phyloP scores from a whole-genome alignment of 495 filamentous ascomycete species.

The Rostrohypoxylon terebratum region DNA sequence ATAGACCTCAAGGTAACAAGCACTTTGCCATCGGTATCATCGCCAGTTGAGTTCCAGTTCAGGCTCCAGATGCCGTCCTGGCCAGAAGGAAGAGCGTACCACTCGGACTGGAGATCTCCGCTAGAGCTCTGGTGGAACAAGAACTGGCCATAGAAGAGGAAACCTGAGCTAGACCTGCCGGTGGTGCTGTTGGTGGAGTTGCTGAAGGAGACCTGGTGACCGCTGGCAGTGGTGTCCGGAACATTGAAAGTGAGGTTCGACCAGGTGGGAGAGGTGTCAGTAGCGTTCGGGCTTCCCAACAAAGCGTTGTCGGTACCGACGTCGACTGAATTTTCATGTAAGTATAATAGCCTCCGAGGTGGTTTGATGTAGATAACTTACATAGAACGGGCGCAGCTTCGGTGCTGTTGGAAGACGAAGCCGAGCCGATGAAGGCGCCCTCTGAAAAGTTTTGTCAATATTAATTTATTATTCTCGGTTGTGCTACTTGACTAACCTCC shows the following conservation, averaged over 20 bases:
- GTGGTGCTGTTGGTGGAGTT: slow-evolving; percentile 30
- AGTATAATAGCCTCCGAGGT: not conserved
- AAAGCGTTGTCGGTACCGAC: slow-evolving; percentile 36
- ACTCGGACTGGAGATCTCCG: slow-evolving; percentile 49
- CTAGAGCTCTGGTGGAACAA: slow-evolving; percentile 45
- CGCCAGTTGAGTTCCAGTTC: slow-evolving; percentile 51
- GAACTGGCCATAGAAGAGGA: slow-evolving; percentile 54
- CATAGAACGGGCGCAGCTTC: slow-evolving; percentile 41
- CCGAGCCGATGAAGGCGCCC: slow-evolving; percentile 40
- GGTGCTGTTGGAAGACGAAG: slow-evolving; percentile 12
- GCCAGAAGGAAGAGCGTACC: slow-evolving; percentile 45
- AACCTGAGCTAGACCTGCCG: slow-evolving; percentile 42
- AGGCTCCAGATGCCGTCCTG: slow-evolving; percentile 47
- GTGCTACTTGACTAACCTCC: slow-evolving; percentile 43
- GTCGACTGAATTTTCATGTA: slow-evolving; percentile 10
- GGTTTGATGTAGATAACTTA: not conserved
- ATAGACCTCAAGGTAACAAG: slow-evolving; percentile 46
- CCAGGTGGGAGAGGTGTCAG: slow-evolving; percentile 32
- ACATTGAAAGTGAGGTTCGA: slow-evolving; percentile 46
- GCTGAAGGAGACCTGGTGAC: slow-evolving; percentile 42
- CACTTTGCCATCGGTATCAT: slow-evolving; percentile 35
- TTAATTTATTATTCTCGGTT: not conserved
- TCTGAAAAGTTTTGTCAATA: slow-evolving; percentile 26
- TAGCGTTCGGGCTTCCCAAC: slow-evolving; percentile 46
- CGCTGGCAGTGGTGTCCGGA: slow-evolving; percentile 35